phyloP scores from a whole-genome alignment of 1,139 yeast species.

The Williopsis jadinii region DNA sequence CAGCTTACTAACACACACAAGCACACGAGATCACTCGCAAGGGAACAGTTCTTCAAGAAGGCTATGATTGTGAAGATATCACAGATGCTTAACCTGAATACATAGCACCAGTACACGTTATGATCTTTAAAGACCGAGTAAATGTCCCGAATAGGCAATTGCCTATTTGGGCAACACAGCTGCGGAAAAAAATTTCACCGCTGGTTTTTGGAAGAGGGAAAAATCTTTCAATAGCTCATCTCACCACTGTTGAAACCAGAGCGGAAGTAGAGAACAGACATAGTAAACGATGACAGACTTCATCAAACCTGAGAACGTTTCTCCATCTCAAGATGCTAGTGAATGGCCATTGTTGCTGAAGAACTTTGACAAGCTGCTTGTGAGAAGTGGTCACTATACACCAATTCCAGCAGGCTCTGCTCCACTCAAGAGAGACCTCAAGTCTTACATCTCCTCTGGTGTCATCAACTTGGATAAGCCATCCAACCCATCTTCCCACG shows the following conservation, averaged over 20 bases:
- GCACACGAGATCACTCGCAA: conserved; percentile 56
- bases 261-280: not conserved
- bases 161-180: not conserved
- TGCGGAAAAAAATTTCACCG: not conserved
- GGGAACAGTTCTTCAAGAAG: conserved; percentile 61
- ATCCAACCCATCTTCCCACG: conserved; percentile 95
- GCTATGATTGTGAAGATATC: conserved; percentile 33
- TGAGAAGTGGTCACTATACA: conserved; percentile 93
- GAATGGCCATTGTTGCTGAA: conserved; percentile 94
- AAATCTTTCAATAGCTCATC: conserved; percentile 4
- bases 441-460: conserved; percentile 87
- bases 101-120: not conserved
- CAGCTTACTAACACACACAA: conserved; percentile 18
- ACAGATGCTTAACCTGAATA: conserved; percentile 12
- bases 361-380: conserved; percentile 88
- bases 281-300: conserved; percentile 44
- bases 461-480: conserved; percentile 97
- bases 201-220: conserved; percentile 3
- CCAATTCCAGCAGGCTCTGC: conserved; percentile 95
- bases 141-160: not conserved
- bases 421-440: conserved; percentile 90
- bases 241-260: not conserved
- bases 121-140: not conserved
- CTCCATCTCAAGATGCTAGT: conserved; percentile 79
- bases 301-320: conserved; percentile 84